Evolutionary conservation across 805 yeast species (phyloP).

Genomic region (Hanseniaspora jakobsenii): DNA sequence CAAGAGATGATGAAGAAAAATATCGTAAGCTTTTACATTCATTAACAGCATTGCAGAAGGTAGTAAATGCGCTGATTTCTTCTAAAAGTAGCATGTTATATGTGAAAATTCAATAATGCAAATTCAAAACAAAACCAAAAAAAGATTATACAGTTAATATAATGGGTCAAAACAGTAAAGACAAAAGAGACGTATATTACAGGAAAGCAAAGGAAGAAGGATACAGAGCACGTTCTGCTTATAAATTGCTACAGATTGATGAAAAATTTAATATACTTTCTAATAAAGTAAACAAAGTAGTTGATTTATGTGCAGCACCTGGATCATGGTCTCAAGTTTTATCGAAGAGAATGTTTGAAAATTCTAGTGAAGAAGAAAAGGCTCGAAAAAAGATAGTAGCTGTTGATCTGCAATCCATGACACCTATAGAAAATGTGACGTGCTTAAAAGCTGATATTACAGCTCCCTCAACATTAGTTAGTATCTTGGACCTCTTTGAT

Average conservation of each 20-base stretch:
- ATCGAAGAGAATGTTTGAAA: slow-evolving; percentile 50
- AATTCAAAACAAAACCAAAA: no score
- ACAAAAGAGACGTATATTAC: slow-evolving; percentile 82
- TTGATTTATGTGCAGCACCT: slow-evolving; percentile 96
- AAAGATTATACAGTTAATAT: neutral
- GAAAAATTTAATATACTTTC: slow-evolving; percentile 77
- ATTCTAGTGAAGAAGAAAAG: slow-evolving; percentile 25
- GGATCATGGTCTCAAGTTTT: slow-evolving; percentile 98
- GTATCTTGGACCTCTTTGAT: slow-evolving; percentile 68
- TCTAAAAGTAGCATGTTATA: no score
- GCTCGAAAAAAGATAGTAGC: slow-evolving; percentile 64
- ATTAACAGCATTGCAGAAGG: no score
- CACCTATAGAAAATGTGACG: slow-evolving; percentile 84
- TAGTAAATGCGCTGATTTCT: no score
- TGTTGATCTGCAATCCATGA: slow-evolving; percentile 94
- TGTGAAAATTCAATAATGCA: no score
- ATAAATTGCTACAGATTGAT: slow-evolving; percentile 78
- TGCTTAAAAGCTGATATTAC: slow-evolving; percentile 94
- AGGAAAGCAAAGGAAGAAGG: slow-evolving; percentile 96
- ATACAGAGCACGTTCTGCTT: slow-evolving; percentile 94
- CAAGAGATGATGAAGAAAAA: no score
- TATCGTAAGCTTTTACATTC: no score
- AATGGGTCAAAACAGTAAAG: slow-evolving; percentile 93
- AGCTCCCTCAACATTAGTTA: slow-evolving; percentile 75
- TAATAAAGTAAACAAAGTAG: slow-evolving; percentile 64